Evolutionary conservation across 768 basidiomycete genomes (phyloP), one percentile per base, ranked within the genome.

Genomic region (Xerocomus spinulosus): DNA sequence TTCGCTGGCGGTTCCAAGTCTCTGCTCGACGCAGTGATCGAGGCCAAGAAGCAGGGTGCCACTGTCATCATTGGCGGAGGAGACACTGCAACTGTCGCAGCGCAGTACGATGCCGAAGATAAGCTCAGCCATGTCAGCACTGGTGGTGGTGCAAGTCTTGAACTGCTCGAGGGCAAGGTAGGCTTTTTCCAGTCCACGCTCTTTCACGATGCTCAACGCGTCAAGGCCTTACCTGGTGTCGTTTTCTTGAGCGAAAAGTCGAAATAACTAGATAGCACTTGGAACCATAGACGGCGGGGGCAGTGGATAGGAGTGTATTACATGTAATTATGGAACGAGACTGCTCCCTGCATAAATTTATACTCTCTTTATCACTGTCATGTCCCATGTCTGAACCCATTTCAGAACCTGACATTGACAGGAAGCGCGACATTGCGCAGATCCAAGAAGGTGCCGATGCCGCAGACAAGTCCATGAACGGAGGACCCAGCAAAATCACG

Each of bases 101-200:
- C 89, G n/a, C 82, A 94, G 56, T 79, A 86, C 63, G 74, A 73
- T 10, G 82, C 82, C 15, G 95, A 99, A 68, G 83, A 86, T 57
- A 83, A 91, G 67, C 75, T 99, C 54, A 93, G 88, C 69, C 95
- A 99, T 70, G 92, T 99, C 60, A 92, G 88, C 67, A 99, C 95
- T 30, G 95, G 95, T 53, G 95, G 89, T 38, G 91, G 91, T 43
- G 92, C 92, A 25, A 88, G 86, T 64, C 80, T 99, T 50, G 95
- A 99, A 69, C 78, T 99, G 33, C 79, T 99, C 58, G 95, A 99
- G 75, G 95, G 95, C 70, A 99, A 99, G 85, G 93, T 92, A 60
- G 61, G 73, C 52, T 5, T 15, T 17, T 13, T 39, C 45, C 17
- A 1, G 24, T 48, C 12, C 14, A 14, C 14, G 10, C 25, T 42